Conservation (phyloP, 768 basidiomycete species). For the Trametes maxima region DNA sequence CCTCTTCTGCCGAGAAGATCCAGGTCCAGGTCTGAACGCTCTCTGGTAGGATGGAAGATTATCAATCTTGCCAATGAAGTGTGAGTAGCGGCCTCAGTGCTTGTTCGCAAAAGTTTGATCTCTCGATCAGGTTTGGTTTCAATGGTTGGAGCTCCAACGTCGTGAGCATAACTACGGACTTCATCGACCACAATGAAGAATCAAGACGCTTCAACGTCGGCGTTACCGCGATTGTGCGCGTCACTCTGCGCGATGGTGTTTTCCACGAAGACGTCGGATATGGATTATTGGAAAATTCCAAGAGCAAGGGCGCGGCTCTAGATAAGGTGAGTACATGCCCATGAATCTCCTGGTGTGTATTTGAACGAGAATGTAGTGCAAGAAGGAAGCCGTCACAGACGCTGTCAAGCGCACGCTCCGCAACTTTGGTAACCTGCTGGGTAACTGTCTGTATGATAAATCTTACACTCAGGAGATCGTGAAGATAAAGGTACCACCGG, state of each 20-base stretch:
- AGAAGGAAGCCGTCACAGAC: conserved; percentile 98
- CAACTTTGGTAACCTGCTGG: conserved; percentile 92
- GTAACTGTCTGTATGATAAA: conserved; percentile 98
- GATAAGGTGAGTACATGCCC: conserved; percentile 72
- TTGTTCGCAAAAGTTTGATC: background rate
- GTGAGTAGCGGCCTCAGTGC: background rate
- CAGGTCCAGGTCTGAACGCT: background rate
- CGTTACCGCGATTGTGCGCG: conserved; percentile 82
- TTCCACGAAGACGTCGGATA: conserved; percentile 95
- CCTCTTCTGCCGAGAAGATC: background rate
- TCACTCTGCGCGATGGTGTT: conserved; percentile 85
- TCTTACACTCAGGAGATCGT: conserved; percentile 78
- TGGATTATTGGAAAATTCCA: conserved; percentile 83
- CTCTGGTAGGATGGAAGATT: conserved; percentile 74
- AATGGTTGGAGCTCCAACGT: conserved; percentile 92
- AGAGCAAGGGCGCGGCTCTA: conserved; percentile 80
- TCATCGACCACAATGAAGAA: conserved; percentile 74
- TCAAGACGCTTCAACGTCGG: conserved; percentile 68
- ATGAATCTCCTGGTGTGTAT: background rate
- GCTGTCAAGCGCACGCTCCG: conserved; percentile 88
- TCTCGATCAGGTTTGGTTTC: conserved; percentile 69
- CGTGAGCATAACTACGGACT: conserved; percentile 74
- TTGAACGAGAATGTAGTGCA: conserved; percentile 61
- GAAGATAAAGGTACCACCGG: conserved; percentile 85
- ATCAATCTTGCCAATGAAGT: conserved; percentile 98